Base-by-base conservation (phyloP, 495 filamentous ascomycete species). In the Aspergillus heteromorphus region DNA sequence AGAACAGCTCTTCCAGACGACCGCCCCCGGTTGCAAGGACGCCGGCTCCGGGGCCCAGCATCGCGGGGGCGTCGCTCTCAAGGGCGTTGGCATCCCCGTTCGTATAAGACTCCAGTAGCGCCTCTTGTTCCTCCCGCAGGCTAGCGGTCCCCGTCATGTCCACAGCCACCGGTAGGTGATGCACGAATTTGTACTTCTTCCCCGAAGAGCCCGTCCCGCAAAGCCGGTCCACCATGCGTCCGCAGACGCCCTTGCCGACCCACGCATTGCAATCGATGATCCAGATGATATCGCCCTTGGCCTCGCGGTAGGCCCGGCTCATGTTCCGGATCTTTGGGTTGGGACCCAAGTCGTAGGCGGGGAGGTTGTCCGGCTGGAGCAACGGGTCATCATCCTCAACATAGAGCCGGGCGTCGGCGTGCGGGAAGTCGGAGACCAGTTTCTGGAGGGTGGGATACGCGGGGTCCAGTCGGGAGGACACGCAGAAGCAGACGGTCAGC, bases 251-350 rank as follows among this genome's bases (percentile, higher is more conserved):
- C 20, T 79, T 83, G 9, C 83, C 83, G 25, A 97, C 79, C 95
- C 95, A 99, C 40, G 97, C 83, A 65, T 99, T 99, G 72, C 91
- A 96, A 67, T 99, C 95, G 20, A 95, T 82, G 42, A 96, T 85
- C 95, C 95, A 99, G 20, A 97, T 76, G 43, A 97, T 82, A 64
- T 97, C 91, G 0, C 89, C 89, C 55, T 87, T 89, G 0, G 92
- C 90, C 66, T 97, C 95, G n/a, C 95, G 74, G 63, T 96, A 99
- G 5, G 87, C 92, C 17, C 91, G 83, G 61, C 92, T 97, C 82
- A 97, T 87, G 62, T 97, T 99, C 19, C 95, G 81, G 62, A 99
- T 96, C 73, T 99, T 99, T 10, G 95, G 95, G 68, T 99, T 99
- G 4, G 95, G 95, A 0, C 95, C 95, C 47, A 98, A 75, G 48